Percentiles rank a stretch among this genome's conserved stretches.
Evolutionary conservation across 169 alveolate genomes (phyloP).

Genomic region (Cryptosporidium bovis): DNA sequence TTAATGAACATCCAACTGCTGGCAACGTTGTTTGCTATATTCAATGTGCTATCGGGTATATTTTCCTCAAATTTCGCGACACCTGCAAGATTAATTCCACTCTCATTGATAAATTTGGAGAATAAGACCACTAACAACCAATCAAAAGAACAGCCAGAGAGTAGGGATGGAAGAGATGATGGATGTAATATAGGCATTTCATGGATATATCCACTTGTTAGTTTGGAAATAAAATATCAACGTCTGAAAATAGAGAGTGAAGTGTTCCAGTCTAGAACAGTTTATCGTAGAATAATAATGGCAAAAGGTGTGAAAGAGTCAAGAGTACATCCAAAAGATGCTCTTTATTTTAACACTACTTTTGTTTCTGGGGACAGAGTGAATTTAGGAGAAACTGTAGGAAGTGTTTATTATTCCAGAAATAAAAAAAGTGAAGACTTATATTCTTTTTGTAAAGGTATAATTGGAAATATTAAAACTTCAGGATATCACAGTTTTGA

Average conservation of each 20-base stretch:
- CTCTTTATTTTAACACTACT: constrained; percentile 19
- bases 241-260: constrained; percentile 41
- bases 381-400: constrained; percentile 8
- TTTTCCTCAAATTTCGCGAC: neutral
- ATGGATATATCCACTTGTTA: constrained; percentile 34
- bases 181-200: neutral
- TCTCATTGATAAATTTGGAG: neutral
- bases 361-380: neutral
- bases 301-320: constrained; percentile 59
- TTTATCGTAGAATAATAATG: constrained; percentile 13
- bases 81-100: neutral
- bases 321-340: constrained; percentile 7
- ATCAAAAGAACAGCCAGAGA: neutral
- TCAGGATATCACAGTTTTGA: constrained; percentile 22
- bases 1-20: too few relatives aligned
- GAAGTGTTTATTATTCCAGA: constrained; percentile 3
- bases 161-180: neutral
- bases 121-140: neutral
- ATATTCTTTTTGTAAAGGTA: constrained; percentile 47
- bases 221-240: constrained; percentile 35
- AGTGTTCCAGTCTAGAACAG: neutral
- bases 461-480: neutral
- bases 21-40: too few relatives aligned
- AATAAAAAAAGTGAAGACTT: constrained; percentile 12
- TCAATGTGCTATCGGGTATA: too few relatives aligned